A percentile compares a stretch with the other conserved stretches of the same genome.
Conservation (phyloP, 2,329 filamentous ascomycete genomes). For the Trichoderma arundinaceum region DNA sequence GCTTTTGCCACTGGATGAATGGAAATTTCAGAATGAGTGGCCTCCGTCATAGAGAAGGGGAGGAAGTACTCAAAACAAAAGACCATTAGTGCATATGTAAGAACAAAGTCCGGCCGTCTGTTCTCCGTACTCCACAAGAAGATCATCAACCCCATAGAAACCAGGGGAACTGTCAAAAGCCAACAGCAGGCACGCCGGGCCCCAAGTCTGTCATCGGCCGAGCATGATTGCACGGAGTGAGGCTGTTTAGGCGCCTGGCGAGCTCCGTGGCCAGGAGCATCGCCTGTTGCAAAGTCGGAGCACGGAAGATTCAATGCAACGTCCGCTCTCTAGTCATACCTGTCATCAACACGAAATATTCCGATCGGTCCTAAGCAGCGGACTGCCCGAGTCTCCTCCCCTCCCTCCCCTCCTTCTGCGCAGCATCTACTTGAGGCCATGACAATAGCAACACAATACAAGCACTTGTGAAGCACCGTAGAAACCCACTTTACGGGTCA, state of each 20-base stretch:
- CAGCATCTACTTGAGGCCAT: background rate
- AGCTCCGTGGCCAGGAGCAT: background rate
- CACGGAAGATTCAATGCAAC: background rate
- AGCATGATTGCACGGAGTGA: constrained; percentile 13
- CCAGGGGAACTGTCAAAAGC: constrained; percentile 7
- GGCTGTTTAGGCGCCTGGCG: background rate
- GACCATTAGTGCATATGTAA: too few species aligned
- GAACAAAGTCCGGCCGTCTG: background rate
- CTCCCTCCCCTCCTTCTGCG: background rate
- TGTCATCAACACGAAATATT: background rate
- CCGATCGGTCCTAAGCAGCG: background rate
- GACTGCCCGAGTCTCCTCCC: background rate
- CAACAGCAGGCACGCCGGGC: too few species aligned
- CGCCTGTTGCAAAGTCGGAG: background rate
- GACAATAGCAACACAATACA: constrained; percentile 27
- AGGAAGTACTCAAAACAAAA: background rate
- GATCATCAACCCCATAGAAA: constrained; percentile 14
- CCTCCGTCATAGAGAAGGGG: background rate
- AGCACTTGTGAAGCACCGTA: background rate
- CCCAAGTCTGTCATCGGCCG: constrained; percentile 12
- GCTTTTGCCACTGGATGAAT: background rate
- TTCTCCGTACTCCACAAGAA: constrained; percentile 16
- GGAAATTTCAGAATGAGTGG: background rate
- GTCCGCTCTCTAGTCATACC: too few species aligned
- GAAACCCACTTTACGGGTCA: constrained; percentile 17